These are phyloP conservation scores for Hypoxylon sp. DNA, from an alignment of 2,329 filamentous ascomycete species.

Conservation along the genomic window DNA sequence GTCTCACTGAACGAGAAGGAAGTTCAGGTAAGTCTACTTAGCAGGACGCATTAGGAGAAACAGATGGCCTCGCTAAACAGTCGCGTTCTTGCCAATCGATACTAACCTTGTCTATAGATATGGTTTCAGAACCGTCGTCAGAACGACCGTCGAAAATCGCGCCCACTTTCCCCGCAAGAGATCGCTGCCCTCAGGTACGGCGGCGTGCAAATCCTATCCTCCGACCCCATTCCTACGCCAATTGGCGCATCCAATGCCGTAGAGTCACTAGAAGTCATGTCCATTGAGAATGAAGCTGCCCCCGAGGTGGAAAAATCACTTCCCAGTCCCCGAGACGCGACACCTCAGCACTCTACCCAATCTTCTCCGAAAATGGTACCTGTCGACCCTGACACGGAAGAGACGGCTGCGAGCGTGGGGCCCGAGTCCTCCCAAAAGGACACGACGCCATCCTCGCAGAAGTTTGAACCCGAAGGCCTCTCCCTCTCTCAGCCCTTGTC, in stretches of 20 bases:
- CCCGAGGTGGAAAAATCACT: slow-evolving; percentile 36
- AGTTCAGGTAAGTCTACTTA: slow-evolving; percentile 78
- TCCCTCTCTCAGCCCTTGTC: slow-evolving; percentile 56
- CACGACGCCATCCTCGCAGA: slow-evolving; percentile 45
- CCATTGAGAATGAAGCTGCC: slow-evolving; percentile 33
- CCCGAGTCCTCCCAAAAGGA: slow-evolving; percentile 30
- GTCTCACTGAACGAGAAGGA: slow-evolving; percentile 95
- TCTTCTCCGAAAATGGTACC: slow-evolving; percentile 42
- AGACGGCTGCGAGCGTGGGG: slow-evolving; percentile 30
- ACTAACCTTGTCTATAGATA: slow-evolving; percentile 70
- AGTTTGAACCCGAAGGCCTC: slow-evolving; percentile 40
- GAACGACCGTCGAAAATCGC: slow-evolving; percentile 89
- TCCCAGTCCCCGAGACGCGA: slow-evolving; percentile 38
- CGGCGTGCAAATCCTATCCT: slow-evolving; percentile 63
- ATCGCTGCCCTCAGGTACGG: slow-evolving; percentile 71
- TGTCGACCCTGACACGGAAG: slow-evolving; percentile 8
- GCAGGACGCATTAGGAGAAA: slow-evolving; percentile 16
- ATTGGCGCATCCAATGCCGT: slow-evolving; percentile 36
- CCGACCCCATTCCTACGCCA: slow-evolving; percentile 53
- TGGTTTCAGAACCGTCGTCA: slow-evolving; percentile 98
- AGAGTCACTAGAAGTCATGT: slow-evolving; percentile 34
- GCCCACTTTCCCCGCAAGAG: slow-evolving; percentile 83
- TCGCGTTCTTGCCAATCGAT: slow-evolving; percentile 21
- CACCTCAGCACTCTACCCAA: slow-evolving; percentile 39
- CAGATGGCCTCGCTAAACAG: not conserved